A percentile compares a stretch with the other conserved stretches of the same genome.
These are phyloP conservation scores for Plasmodium billcollinsi DNA, from an alignment of 169 alveolate genomes.

Conservation along the genomic window DNA sequence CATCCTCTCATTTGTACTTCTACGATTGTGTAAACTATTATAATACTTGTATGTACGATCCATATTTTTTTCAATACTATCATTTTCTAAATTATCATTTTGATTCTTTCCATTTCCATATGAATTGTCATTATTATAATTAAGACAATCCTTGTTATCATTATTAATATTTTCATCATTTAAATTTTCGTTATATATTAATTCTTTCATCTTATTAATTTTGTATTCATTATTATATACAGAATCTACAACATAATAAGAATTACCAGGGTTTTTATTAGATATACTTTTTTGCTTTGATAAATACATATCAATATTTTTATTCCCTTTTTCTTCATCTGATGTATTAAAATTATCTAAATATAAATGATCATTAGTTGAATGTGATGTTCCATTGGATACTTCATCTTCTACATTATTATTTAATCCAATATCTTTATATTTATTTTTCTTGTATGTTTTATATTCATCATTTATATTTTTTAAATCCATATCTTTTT, in stretches of 20 bases:
- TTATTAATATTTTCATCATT: not conserved
- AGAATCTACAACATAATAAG: slow-evolving; percentile 41
- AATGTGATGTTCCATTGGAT: slow-evolving; percentile 47
- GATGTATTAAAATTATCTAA: slow-evolving; percentile 68
- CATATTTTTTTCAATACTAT: not conserved
- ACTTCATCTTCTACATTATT: slow-evolving; percentile 12
- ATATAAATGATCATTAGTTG: slow-evolving; percentile 62
- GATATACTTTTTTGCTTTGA: slow-evolving; percentile 11
- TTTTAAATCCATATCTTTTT: not conserved
- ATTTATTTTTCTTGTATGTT: slow-evolving; percentile 2
- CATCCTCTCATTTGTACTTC: not conserved
- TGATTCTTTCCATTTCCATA: not conserved
- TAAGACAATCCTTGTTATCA: no score
- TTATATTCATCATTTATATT: not conserved
- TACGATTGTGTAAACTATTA: not conserved
- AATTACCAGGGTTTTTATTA: slow-evolving; percentile 15
- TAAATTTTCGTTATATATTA: slow-evolving; percentile 32
- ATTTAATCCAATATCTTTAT: not conserved
- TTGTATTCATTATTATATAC: slow-evolving; percentile 74
- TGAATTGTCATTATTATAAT: no score
- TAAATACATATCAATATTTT: slow-evolving; percentile 5
- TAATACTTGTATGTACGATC: not conserved
- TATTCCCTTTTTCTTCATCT: slow-evolving; percentile 38
- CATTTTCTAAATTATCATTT: not conserved
- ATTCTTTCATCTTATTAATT: slow-evolving; percentile 63